Evolutionary conservation across 2,329 filamentous ascomycete species (phyloP).

Genomic region (Ceratocystis papillata): DNA sequence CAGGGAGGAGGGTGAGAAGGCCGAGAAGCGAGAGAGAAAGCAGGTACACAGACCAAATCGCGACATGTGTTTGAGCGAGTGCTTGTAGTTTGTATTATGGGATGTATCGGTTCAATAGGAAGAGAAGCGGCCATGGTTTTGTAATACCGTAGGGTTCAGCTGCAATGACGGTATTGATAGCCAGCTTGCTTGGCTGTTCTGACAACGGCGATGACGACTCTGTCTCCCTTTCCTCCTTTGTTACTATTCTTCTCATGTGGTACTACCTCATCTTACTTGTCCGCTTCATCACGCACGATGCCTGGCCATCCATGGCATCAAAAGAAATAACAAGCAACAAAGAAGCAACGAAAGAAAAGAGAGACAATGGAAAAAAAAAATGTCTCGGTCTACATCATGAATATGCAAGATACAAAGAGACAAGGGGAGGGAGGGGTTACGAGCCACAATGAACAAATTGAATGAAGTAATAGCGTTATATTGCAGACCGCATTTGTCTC

Average conservation of each 20-base stretch:
- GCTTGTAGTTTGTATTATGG: too few species aligned
- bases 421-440: not conserved
- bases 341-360: not conserved
- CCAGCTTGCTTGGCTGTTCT: too few species aligned
- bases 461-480: too few species aligned
- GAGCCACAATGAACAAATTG: too few species aligned
- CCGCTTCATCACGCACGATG: not conserved
- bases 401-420: not conserved
- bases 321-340: not conserved
- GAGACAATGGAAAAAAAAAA: not conserved
- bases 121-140: not conserved
- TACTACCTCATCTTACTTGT: not conserved
- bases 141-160: too few species aligned
- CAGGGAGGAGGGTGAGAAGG: not conserved
- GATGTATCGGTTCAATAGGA: not conserved
- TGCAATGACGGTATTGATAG: too few species aligned
- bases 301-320: not conserved
- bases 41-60: not conserved
- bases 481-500: too few species aligned
- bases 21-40: not conserved
- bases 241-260: not conserved
- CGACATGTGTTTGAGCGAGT: not conserved
- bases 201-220: too few species aligned
- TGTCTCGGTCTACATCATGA: not conserved
- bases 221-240: not conserved